Percentiles rank a stretch among this genome's conserved stretches.
These are phyloP conservation scores for Aureobasidium subglaciale DNA, from an alignment of 2,329 filamentous ascomycete species.

Conservation along the genomic window DNA sequence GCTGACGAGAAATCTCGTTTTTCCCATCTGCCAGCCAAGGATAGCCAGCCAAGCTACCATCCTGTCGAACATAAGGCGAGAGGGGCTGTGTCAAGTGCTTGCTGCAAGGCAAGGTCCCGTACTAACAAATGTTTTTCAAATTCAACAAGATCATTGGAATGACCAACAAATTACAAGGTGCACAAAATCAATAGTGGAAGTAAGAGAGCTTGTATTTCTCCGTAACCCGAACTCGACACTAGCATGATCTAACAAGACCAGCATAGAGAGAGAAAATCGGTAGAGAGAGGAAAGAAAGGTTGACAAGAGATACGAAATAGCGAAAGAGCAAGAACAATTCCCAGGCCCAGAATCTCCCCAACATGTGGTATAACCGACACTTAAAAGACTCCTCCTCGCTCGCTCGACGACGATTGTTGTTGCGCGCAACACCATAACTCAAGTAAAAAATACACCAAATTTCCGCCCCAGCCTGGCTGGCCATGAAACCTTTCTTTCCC, in stretches of 20 bases:
- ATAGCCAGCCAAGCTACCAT: neutral
- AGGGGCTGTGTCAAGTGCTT: neutral
- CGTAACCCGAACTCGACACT: neutral
- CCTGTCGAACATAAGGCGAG: neutral
- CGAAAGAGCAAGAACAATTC: conserved; percentile 10
- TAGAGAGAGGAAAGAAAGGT: neutral
- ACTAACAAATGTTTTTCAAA: neutral
- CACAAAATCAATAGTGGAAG: neutral
- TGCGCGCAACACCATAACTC: conserved; percentile 10
- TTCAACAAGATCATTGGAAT: too few relatives aligned
- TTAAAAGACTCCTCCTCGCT: conserved; percentile 13
- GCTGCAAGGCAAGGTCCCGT: conserved; percentile 3
- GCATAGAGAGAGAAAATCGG: neutral
- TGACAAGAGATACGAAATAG: conserved; percentile 14
- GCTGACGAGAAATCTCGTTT: neutral
- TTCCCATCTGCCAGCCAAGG: neutral
- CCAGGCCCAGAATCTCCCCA: conserved; percentile 11
- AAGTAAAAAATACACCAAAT: conserved; percentile 10
- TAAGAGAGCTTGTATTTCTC: conserved; percentile 10
- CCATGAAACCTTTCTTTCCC: conserved; percentile 15
- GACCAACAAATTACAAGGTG: neutral
- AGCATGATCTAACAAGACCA: conserved; percentile 3
- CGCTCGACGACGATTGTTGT: conserved; percentile 14
- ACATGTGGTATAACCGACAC: conserved; percentile 14
- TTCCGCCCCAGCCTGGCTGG: conserved; percentile 9